phyloP scores from a whole-genome alignment of 2,329 filamentous ascomycete species.

The Trichoderma sp. region DNA sequence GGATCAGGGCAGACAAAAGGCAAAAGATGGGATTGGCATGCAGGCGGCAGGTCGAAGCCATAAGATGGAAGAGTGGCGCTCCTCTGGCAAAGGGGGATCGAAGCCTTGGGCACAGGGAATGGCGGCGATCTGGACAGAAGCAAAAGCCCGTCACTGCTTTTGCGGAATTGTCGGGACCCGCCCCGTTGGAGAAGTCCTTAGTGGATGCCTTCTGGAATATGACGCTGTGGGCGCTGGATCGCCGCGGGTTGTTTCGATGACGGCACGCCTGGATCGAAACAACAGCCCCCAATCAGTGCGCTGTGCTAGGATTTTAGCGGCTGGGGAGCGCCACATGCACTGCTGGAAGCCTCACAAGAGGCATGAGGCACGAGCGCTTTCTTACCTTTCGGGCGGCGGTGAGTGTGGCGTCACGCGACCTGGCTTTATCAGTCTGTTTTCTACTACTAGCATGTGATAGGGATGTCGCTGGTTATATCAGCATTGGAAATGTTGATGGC shows the following conservation, averaged over 20 bases:
- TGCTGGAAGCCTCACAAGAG: background rate
- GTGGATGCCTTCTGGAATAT: slow-evolving; percentile 8
- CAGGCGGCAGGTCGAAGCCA: background rate
- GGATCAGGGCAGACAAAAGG: background rate
- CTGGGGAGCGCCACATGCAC: background rate
- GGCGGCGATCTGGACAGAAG: background rate
- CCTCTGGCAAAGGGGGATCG: background rate
- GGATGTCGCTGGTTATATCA: background rate
- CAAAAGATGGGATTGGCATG: background rate
- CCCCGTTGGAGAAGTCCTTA: background rate
- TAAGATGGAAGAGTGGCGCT: background rate
- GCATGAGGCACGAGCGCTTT: background rate
- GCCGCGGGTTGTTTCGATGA: background rate
- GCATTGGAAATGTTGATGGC: background rate
- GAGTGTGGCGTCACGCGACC: slow-evolving; percentile 24
- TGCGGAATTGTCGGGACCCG: slow-evolving; percentile 14
- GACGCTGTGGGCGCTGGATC: background rate
- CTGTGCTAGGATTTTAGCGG: background rate
- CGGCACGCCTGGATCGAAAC: background rate
- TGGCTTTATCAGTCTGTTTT: background rate
- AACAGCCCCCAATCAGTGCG: background rate
- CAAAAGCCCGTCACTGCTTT: background rate
- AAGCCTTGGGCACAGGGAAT: background rate
- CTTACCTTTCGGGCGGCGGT: background rate
- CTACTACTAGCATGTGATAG: background rate